These are phyloP conservation scores for Pochonia chlamydosporia DNA, from an alignment of 2,329 filamentous ascomycete species.

Conservation along the genomic window DNA sequence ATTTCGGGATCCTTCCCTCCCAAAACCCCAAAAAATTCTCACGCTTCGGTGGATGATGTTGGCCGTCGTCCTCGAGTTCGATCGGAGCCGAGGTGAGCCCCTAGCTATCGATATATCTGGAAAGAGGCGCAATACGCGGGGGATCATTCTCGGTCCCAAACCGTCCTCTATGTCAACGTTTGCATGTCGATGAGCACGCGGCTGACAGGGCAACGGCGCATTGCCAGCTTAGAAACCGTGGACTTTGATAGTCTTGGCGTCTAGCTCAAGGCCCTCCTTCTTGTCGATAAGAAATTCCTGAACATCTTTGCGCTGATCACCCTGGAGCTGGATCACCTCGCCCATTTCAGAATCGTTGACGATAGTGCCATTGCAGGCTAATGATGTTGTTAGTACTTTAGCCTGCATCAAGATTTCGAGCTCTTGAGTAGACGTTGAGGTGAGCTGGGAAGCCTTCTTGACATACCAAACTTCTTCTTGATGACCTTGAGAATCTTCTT, in stretches of 20 bases:
- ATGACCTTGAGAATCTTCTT: slow-evolving; percentile 99
- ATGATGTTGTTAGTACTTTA: slow-evolving; percentile 6
- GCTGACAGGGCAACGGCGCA: slow-evolving; percentile 33
- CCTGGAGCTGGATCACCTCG: slow-evolving; percentile 99
- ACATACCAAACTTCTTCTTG: slow-evolving; percentile 96
- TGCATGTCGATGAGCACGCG: slow-evolving; percentile 18
- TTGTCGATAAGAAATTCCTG: slow-evolving; percentile 96
- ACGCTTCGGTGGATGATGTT: slow-evolving; percentile 22
- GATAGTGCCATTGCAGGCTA: slow-evolving; percentile 99
- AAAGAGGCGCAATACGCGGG: slow-evolving; percentile 20
- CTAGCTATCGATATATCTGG: slow-evolving; percentile 21
- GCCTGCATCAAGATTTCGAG: neutral
- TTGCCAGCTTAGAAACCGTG: slow-evolving; percentile 43
- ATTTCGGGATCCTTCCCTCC: slow-evolving; percentile 2
- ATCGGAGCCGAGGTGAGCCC: slow-evolving; percentile 24
- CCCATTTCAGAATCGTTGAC: slow-evolving; percentile 94
- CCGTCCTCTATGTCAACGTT: slow-evolving; percentile 24
- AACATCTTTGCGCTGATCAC: slow-evolving; percentile 98
- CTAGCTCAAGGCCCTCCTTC: slow-evolving; percentile 88
- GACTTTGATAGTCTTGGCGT: slow-evolving; percentile 96
- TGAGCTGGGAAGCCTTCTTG: neutral
- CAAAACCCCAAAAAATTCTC: slow-evolving; percentile 17
- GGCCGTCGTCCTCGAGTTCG: slow-evolving; percentile 16
- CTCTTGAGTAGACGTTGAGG: neutral
- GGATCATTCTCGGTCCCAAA: slow-evolving; percentile 19